phyloP scores from a whole-genome alignment of 768 basidiomycete species.

The Hericium rajendrae region DNA sequence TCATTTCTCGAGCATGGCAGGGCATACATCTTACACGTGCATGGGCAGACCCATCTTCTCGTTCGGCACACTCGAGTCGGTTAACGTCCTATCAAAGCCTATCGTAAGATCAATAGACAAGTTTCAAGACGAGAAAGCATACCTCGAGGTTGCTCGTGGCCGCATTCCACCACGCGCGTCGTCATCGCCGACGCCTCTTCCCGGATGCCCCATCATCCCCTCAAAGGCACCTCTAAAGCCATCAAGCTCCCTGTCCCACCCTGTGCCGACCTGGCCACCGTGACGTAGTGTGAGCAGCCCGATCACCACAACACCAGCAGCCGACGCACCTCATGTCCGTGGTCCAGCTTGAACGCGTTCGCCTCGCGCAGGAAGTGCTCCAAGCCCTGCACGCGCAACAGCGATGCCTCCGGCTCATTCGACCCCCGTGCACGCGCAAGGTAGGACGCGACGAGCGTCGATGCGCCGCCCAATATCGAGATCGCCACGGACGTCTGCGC shows the following conservation, averaged over 20 bases:
- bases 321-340: constrained; percentile 25
- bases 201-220: constrained; percentile 34
- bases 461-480: constrained; percentile 42
- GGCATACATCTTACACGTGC: no score
- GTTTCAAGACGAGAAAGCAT: no score
- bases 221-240: constrained; percentile 34
- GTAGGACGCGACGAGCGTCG: constrained; percentile 64
- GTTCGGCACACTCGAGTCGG: no score
- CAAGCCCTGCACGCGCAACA: constrained; percentile 45
- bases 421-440: constrained; percentile 62
- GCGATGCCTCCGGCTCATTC: constrained; percentile 60
- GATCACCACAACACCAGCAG: neutral
- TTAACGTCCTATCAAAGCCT: no score
- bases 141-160: neutral
- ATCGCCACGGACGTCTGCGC: constrained; percentile 28
- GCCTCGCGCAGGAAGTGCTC: constrained; percentile 60
- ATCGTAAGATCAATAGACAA: no score
- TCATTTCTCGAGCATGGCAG: no score
- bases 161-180: neutral
- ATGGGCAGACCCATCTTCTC: no score
- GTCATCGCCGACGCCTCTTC: constrained; percentile 7
- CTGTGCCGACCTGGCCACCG: constrained; percentile 18
- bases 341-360: constrained; percentile 47
- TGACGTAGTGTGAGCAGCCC: neutral
- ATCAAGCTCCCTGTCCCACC: constrained; percentile 23